Percentiles rank a stretch among this genome's conserved stretches.
phyloP scores from a whole-genome alignment of 83 land plant species.

The Thuja plicata region DNA sequence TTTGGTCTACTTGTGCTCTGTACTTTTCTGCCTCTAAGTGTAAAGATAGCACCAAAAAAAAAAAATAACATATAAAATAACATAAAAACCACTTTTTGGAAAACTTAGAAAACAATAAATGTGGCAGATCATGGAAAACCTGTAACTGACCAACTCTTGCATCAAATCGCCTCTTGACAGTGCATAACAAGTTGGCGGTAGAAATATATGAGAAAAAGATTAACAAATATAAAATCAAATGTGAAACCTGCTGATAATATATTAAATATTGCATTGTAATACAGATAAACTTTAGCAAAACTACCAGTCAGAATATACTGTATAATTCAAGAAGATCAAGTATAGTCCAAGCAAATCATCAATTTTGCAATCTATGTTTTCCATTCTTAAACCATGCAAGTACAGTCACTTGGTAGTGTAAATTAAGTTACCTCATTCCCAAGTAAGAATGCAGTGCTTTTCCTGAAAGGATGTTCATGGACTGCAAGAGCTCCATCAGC shows the following conservation, averaged over 20 bases:
- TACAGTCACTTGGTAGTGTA: background rate
- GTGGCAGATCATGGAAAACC: background rate
- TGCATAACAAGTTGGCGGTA: background rate
- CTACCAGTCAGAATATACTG: background rate
- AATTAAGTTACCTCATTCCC: conserved; percentile 81
- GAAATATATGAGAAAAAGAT: background rate
- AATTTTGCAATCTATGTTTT: background rate
- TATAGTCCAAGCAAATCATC: background rate
- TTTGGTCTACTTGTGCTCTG: too few species aligned
- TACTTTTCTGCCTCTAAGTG: too few species aligned
- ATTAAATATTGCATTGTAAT: background rate
- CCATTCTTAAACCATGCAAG: background rate
- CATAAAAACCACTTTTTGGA: too few species aligned
- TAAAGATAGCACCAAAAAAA: too few species aligned
- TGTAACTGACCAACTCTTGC: background rate
- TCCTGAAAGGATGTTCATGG: conserved; percentile 81
- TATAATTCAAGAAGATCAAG: background rate
- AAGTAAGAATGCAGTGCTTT: conserved; percentile 89
- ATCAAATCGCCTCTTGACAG: background rate
- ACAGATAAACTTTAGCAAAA: background rate
- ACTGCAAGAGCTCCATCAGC: conserved; percentile 74
- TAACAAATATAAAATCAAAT: background rate
- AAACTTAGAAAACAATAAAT: too few species aligned
- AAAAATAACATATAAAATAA: too few species aligned
- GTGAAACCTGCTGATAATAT: background rate